Evolutionary conservation across 2,329 filamentous ascomycete genomes (phyloP).

Genomic region (Parasarocladium wereldwijsianum): DNA sequence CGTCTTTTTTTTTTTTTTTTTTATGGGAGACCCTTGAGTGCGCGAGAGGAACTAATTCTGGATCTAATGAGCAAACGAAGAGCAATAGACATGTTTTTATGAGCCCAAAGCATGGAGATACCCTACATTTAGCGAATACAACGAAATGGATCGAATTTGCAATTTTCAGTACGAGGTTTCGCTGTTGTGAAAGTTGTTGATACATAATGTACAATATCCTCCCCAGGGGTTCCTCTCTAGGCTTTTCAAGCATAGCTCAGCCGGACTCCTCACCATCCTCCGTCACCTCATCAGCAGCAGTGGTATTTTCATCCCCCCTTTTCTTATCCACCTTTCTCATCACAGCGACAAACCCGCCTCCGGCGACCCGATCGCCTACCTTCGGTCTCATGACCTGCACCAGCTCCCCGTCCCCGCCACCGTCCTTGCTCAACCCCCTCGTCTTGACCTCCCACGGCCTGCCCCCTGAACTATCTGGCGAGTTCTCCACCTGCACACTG

Average conservation of each 20-base stretch:
- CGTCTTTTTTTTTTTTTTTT: conserved; percentile 2
- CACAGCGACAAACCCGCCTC: conserved; percentile 26
- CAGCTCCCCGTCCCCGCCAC: conserved; percentile 8
- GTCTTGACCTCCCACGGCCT: conserved; percentile 49
- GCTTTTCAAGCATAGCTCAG: too few species aligned
- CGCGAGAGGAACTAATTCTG: too few species aligned
- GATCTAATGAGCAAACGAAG: too few species aligned
- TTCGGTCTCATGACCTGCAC: conserved; percentile 26
- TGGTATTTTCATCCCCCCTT: conserved; percentile 4
- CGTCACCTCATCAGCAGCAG: neutral
- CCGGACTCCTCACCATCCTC: too few species aligned
- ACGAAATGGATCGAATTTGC: too few species aligned
- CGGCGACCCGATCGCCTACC: conserved; percentile 23
- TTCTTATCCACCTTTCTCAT: conserved; percentile 13
- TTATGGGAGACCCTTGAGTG: neutral
- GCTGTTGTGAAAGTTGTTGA: too few species aligned
- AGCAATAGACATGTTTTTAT: too few species aligned
- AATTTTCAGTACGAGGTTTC: too few species aligned
- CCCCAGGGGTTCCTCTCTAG: too few species aligned
- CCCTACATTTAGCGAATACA: too few species aligned
- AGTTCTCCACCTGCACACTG: conserved; percentile 10
- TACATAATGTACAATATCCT: too few species aligned
- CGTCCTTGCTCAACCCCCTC: conserved; percentile 17
- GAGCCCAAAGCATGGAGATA: conserved; percentile 4
- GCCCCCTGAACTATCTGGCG: conserved; percentile 30